Evolutionary conservation across 257 asterid genomes (phyloP), one percentile per base, ranked within the genome.

Genomic region (Solanum habrochaites): DNA sequence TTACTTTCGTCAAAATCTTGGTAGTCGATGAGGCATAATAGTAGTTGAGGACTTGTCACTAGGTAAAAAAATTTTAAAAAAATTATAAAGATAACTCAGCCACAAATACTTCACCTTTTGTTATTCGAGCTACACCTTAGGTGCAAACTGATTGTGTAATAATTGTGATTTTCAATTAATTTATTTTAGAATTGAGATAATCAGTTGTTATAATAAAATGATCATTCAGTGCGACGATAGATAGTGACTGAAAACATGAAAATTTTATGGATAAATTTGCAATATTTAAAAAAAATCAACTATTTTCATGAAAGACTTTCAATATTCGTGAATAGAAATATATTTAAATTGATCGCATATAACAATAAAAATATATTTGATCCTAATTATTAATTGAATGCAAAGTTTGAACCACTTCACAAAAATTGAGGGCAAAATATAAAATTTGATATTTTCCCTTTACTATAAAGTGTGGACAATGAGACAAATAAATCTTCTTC

Each of bases 261-360:
- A 13, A 27, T 5, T 11, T 11, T 20, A 6, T 6, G 5, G 73
- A 8, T 8, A 7, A 64, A 64, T 64, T 6, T 66, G 2, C 1
- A 25, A 21, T 37, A 32, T 32, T 0, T 32, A 1, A 15, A 11
- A 52, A 66, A 12, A 67, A 12, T 66, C 3, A 2, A 4, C 1
- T 64, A 1, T 64, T 64, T 25, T n/a, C 0, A 0, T 6, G 4
- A 1, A 1, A 16, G 18, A 52, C 10, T 16, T 52, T 52, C 0
- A 16, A 15, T 49, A 1, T 16, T 16, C 8, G 23, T 52, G 2
- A 52, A 52, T 49, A 49, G 6, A 20, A 7, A 0, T 15, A 49
- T 49, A 49, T 49, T 49, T 49, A 3, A 0, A 4, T 6, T 15
- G 0, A 6, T 5, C 1, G 3, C 0, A 47, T 40, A 40, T 40